phyloP scores from a whole-genome alignment of 208 protist species.

The Trypanosoma vivax region DNA sequence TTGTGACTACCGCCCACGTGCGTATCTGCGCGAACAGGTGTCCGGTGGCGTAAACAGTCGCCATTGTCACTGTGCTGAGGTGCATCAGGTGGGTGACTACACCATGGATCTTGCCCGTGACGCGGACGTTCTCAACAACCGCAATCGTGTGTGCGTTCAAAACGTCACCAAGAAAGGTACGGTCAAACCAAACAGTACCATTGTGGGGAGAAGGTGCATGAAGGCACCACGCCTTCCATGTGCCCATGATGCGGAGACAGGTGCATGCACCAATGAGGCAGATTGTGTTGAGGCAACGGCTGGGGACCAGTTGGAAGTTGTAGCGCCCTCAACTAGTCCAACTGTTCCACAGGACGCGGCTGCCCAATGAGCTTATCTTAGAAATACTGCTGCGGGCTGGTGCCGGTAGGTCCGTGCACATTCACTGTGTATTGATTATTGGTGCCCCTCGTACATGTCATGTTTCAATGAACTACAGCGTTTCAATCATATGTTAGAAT shows the following conservation, averaged over 20 bases:
- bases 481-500: too few relatives aligned
- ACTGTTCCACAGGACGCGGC: too few relatives aligned
- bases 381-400: too few relatives aligned
- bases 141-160: slow-evolving; percentile 51
- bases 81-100: slow-evolving; percentile 84
- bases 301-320: too few relatives aligned
- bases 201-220: slow-evolving; percentile 61
- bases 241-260: slow-evolving; percentile 9
- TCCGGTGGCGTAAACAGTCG: slow-evolving; percentile 34
- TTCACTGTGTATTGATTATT: too few relatives aligned
- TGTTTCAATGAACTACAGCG: too few relatives aligned
- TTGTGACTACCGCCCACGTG: slow-evolving; percentile 68
- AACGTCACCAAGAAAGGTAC: slow-evolving; percentile 51
- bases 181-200: slow-evolving; percentile 48
- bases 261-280: too few relatives aligned
- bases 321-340: too few relatives aligned
- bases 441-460: too few relatives aligned
- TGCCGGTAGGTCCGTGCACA: too few relatives aligned
- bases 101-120: slow-evolving; percentile 64
- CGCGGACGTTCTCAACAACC: slow-evolving; percentile 50
- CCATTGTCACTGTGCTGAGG: slow-evolving; percentile 82
- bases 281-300: too few relatives aligned
- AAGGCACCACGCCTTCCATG: slow-evolving; percentile 52
- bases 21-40: slow-evolving; percentile 50
- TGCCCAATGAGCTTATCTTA: too few relatives aligned